These are phyloP conservation scores for Cicer arietinum DNA, from an alignment of 306 rosid genomes.

Conservation along the genomic window DNA sequence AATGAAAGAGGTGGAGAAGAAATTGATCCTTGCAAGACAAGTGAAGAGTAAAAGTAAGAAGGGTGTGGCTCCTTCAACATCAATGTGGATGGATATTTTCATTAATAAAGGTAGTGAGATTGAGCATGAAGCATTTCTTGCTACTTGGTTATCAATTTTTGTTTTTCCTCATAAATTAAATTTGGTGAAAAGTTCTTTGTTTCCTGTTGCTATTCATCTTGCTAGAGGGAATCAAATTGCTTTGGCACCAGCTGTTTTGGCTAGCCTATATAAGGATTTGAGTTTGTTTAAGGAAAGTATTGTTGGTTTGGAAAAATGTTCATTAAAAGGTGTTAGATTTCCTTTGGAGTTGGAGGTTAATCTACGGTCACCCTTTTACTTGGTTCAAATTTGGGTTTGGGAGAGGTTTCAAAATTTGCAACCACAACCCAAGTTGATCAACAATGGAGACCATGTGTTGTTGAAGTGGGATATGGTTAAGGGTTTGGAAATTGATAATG, in stretches of 20 bases:
- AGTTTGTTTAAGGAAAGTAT: constrained; percentile 42
- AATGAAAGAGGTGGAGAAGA: constrained; percentile 40
- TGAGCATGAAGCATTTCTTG: constrained; percentile 70
- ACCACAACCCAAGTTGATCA: constrained; percentile 41
- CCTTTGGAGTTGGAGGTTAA: not conserved
- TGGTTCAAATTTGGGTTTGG: constrained; percentile 73
- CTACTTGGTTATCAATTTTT: constrained; percentile 54
- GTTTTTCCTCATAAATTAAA: constrained; percentile 30
- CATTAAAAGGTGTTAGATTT: not conserved
- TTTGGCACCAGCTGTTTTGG: constrained; percentile 64
- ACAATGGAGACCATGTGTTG: constrained; percentile 36
- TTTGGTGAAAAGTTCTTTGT: constrained; percentile 1
- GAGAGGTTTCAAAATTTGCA: constrained; percentile 56
- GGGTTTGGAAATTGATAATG: constrained; percentile 38
- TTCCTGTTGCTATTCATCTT: constrained; percentile 57
- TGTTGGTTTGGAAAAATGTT: constrained; percentile 2
- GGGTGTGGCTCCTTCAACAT: not conserved
- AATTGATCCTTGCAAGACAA: constrained; percentile 28
- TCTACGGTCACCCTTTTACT: constrained; percentile 56
- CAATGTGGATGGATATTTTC: constrained; percentile 46
- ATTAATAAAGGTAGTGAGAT: constrained; percentile 49
- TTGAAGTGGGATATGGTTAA: constrained; percentile 50
- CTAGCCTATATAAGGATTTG: constrained; percentile 61
- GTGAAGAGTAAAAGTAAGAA: not conserved
- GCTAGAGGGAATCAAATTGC: constrained; percentile 58